Evolutionary conservation across 108 stramenopile species (phyloP).

Genomic region (Phaeodactylum tricornutum): DNA sequence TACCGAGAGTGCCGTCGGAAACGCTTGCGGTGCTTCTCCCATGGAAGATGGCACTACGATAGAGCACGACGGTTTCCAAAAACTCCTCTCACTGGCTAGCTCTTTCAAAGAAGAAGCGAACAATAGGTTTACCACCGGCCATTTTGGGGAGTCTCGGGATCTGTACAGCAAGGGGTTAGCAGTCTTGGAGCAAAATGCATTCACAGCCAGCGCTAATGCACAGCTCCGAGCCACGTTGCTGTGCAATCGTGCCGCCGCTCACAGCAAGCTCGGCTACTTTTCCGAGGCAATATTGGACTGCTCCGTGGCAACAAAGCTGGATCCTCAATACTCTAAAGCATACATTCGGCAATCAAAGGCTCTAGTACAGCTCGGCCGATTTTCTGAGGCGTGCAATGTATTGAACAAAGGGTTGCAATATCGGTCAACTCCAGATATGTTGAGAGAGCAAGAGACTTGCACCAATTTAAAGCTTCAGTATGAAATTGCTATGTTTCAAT

Average conservation of each 20-base stretch:
- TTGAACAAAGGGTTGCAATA: slow-evolving; percentile 8
- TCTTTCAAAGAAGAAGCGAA: slow-evolving; percentile 45
- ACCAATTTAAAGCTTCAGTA: no score
- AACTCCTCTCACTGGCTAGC: slow-evolving; percentile 10
- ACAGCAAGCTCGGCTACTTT: slow-evolving; percentile 26
- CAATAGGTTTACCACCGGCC: slow-evolving; percentile 19
- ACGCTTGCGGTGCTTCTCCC: no score
- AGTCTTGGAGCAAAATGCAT: not conserved
- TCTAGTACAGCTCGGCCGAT: slow-evolving; percentile 22
- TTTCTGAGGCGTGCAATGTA: slow-evolving; percentile 11
- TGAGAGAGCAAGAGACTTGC: not conserved
- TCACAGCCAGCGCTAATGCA: not conserved
- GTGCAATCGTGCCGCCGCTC: slow-evolving; percentile 42
- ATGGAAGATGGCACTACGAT: not conserved
- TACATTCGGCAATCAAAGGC: slow-evolving; percentile 30
- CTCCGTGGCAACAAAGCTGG: slow-evolving; percentile 16
- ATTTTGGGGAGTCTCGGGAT: slow-evolving; percentile 25
- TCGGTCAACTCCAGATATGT: slow-evolving; percentile 9
- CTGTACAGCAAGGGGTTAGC: slow-evolving; percentile 34
- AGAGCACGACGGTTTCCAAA: not conserved
- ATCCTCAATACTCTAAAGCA: slow-evolving; percentile 34
- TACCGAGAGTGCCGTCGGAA: no score
- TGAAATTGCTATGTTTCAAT: no score
- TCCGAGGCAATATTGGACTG: slow-evolving; percentile 25
- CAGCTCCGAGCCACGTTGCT: slow-evolving; percentile 20